phyloP scores from a whole-genome alignment of 495 filamentous ascomycete species.

The Achaetomiella virescens region DNA sequence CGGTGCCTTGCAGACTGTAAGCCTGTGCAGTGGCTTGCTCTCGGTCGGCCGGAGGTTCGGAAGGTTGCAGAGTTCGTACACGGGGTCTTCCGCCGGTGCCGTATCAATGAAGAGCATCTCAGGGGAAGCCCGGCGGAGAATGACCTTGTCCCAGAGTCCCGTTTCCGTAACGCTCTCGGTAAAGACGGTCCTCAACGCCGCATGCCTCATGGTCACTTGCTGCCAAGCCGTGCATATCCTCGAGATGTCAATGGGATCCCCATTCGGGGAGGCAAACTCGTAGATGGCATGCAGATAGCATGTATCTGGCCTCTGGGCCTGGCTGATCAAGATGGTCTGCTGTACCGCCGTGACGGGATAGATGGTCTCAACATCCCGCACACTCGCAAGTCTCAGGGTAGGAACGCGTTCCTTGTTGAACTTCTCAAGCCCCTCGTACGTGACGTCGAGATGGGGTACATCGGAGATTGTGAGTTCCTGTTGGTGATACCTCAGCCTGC shows the following conservation, averaged over 20 bases:
- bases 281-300: slow-evolving; percentile 59
- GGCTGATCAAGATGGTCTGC: slow-evolving; percentile 59
- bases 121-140: slow-evolving; percentile 37
- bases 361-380: slow-evolving; percentile 42
- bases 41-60: slow-evolving; percentile 31
- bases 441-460: slow-evolving; percentile 57
- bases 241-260: slow-evolving; percentile 33
- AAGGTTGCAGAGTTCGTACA: slow-evolving; percentile 37
- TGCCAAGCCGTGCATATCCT: slow-evolving; percentile 43
- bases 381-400: slow-evolving; percentile 40
- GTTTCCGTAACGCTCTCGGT: slow-evolving; percentile 36
- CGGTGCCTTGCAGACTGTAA: slow-evolving; percentile 40
- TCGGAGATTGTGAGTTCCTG: slow-evolving; percentile 54
- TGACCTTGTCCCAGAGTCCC: slow-evolving; percentile 37
- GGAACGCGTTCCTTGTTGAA: slow-evolving; percentile 47
- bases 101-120: slow-evolving; percentile 45
- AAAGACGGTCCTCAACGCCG: slow-evolving; percentile 41
- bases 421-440: slow-evolving; percentile 49
- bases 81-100: slow-evolving; percentile 34
- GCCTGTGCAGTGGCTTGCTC: slow-evolving; percentile 38
- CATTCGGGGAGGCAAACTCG: slow-evolving; percentile 44
- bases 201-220: slow-evolving; percentile 33
- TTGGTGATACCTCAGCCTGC: slow-evolving; percentile 41
- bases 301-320: slow-evolving; percentile 47
- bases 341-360: slow-evolving; percentile 66